Percentiles rank a stretch among this genome's conserved stretches.
These are phyloP conservation scores for Dimargaris cristalligena DNA, from an alignment of 192 early-diverging fungal species.

Conservation along the genomic window DNA sequence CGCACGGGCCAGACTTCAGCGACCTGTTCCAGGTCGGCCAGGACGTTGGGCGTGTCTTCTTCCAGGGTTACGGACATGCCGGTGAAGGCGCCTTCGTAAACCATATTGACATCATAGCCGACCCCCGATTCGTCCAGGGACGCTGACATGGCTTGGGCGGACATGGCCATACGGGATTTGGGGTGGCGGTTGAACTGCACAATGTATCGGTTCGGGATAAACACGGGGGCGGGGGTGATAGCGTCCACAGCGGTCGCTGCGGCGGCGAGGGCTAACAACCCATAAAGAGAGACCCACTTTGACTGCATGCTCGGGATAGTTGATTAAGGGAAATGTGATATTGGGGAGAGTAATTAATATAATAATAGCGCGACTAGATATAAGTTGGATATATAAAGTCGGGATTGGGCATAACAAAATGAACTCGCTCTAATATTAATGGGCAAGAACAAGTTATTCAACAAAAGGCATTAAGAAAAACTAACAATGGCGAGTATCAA, in stretches of 20 bases:
- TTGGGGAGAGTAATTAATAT: too few species aligned
- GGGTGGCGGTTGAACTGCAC: not conserved
- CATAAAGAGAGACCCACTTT: too few species aligned
- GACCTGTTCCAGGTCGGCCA: not conserved
- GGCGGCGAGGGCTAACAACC: not conserved
- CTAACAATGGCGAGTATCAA: too few species aligned
- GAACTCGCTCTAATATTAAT: too few species aligned
- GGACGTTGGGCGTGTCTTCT: not conserved
- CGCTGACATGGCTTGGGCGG: constrained; percentile 2
- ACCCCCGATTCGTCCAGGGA: not conserved
- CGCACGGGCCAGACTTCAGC: constrained; percentile 9
- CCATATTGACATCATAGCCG: constrained; percentile 4
- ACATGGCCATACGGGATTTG: constrained; percentile 1
- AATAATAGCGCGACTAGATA: too few species aligned
- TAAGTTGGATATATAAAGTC: too few species aligned
- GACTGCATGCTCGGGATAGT: too few species aligned
- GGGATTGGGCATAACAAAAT: too few species aligned
- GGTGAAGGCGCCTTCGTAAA: constrained; percentile 12
- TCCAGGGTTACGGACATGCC: constrained; percentile 12
- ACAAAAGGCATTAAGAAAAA: too few species aligned
- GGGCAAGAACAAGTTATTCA: too few species aligned
- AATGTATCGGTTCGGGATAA: constrained; percentile 5
- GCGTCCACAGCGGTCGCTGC: not conserved
- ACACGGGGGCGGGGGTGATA: not conserved
- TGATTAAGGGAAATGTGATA: too few species aligned